Conservation (phyloP, 768 basidiomycete genomes). For the Leccinum olivaceopallidum region DNA sequence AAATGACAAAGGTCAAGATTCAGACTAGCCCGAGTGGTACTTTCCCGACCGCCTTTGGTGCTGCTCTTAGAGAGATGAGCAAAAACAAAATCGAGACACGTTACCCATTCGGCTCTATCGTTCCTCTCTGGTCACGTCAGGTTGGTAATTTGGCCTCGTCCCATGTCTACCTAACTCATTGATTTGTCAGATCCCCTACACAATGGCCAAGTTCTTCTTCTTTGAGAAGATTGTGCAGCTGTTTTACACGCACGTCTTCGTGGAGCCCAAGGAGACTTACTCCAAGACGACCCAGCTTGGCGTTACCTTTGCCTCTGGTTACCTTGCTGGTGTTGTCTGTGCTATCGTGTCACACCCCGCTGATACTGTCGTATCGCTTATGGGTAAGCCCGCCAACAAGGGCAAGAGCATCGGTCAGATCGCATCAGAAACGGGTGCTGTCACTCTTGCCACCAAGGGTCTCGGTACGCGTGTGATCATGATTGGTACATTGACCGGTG, state of each 20-base stretch:
- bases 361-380: conserved; percentile 88
- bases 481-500: conserved; percentile 62
- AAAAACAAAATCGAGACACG: conserved; percentile 67
- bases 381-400: conserved; percentile 86
- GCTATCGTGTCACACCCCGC: conserved; percentile 96
- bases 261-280: conserved; percentile 74
- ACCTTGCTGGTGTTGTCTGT: conserved; percentile 94
- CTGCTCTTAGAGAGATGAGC: conserved; percentile 72
- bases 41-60: conserved; percentile 74
- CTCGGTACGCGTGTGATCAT: conserved; percentile 84
- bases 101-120: conserved; percentile 81
- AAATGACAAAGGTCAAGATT: conserved; percentile 92
- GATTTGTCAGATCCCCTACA: conserved; percentile 80
- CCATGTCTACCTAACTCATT: not conserved
- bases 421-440: conserved; percentile 65
- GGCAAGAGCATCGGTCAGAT: conserved; percentile 75
- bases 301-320: conserved; percentile 87
- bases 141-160: conserved; percentile 36
- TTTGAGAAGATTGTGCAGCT: conserved; percentile 86
- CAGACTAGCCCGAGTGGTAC: conserved; percentile 75
- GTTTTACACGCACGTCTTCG: conserved; percentile 89
- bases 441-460: conserved; percentile 75
- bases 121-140: conserved; percentile 87
- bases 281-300: conserved; percentile 83
- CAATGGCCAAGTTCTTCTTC: conserved; percentile 99